Evolutionary conservation across 257 asterid genomes (phyloP), one percentile per base, ranked within the genome.

Genomic region (Apocynum venetum): DNA sequence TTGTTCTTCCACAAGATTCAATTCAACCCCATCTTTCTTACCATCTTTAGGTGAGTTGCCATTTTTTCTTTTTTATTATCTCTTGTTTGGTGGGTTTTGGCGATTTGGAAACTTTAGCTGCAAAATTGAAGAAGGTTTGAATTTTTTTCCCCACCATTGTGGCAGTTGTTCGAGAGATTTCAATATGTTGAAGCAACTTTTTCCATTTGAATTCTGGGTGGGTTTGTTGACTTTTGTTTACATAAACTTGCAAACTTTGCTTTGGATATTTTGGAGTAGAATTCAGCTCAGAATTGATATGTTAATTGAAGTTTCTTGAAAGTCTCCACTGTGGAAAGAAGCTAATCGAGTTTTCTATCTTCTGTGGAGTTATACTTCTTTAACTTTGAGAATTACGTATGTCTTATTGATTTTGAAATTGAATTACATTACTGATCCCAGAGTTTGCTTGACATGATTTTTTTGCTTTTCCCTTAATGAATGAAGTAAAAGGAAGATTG

Each of bases 41-140:
- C 76, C 84, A 4, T 80, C 85, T 80, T 69, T 86, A 15, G 72
- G 93, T 91, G 77, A 91, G 91, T 81, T 83, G 3, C 38, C 41
- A 3, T 35, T 48, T 3, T 7, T 25, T 25, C 31, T 25, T 25
- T 25, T 25, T 25, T 25, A 25, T 25, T 25, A 20, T 63, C 51
- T 72, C 49, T 44, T 74, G 15, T 5, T 35, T 51, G 35, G 41
- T 64, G 13, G 41, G 69, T 73, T 65, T 72, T 63, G 57, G 68
- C 76, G 67, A 25, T 51, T 74, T 73, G 15, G 63, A 36, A 52
- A 40, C 9, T 52, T 53, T 56, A 51, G 8, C 36, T 57, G 31
- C 49, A 36, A 41, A 57, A 53, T 68, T 75, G 76, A 57, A 59
- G 36, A 47, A 75, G 47, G 66, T 19, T 52, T 47, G 75, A 20